Percentiles rank a stretch among this genome's conserved stretches.
Conservation (phyloP, 23 red algal genomes). For the Gracilaria vermiculophylla region DNA sequence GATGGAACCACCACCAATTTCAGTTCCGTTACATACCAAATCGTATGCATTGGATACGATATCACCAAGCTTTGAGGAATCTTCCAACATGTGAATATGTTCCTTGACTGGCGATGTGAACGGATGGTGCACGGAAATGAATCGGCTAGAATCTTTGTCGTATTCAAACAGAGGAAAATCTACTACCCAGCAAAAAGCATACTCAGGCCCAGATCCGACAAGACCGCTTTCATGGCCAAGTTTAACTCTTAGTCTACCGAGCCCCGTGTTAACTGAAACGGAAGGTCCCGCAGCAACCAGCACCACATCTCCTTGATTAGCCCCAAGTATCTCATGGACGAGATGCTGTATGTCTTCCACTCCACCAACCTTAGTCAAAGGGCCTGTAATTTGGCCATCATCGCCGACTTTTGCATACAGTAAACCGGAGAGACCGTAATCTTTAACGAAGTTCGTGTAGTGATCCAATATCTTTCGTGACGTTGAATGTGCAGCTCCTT, state of each 20-base stretch:
- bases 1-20: conserved; percentile 97
- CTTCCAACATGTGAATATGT: conserved; percentile 64
- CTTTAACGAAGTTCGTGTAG: conserved; percentile 85
- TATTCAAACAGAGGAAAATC: conserved; percentile 94
- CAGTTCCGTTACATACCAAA: conserved; percentile 97
- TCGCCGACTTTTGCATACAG: conserved; percentile 87
- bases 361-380: conserved; percentile 57
- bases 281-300: conserved; percentile 73
- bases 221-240: conserved; percentile 75
- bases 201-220: background rate
- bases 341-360: conserved; percentile 3
- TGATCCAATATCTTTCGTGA: conserved; percentile 88
- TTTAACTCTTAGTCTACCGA: conserved; percentile 85
- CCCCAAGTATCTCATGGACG: conserved; percentile 39
- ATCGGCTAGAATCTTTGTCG: conserved; percentile 52
- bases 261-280: conserved; percentile 71
- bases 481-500: conserved; percentile 40
- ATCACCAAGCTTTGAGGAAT: conserved; percentile 14
- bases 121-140: conserved; percentile 90
- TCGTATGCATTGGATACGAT: conserved; percentile 87
- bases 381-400: conserved; percentile 57
- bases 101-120: conserved; percentile 87
- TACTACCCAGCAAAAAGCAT: conserved; percentile 88
- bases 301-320: conserved; percentile 71
- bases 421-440: conserved; percentile 81